These are phyloP conservation scores for Ophiostoma sp. DNA, from an alignment of 2,329 filamentous ascomycete species.

Conservation along the genomic window DNA sequence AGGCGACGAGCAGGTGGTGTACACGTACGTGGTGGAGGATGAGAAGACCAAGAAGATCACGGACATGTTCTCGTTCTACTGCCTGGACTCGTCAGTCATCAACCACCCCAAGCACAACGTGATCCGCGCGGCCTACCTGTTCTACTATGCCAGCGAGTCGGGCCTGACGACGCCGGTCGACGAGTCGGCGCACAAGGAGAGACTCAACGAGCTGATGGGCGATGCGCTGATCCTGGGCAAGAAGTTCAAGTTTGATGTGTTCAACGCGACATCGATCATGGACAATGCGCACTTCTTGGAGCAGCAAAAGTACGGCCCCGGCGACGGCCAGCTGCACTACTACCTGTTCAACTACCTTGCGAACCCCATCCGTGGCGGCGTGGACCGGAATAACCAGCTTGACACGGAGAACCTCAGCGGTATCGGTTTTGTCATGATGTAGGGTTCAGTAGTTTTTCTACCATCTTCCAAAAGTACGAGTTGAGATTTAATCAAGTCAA, in stretches of 20 bases:
- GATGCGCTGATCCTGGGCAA: slow-evolving; percentile 88
- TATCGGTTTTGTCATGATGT: slow-evolving; percentile 75
- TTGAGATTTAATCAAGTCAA: neutral
- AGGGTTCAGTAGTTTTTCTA: neutral
- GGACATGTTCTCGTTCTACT: slow-evolving; percentile 97
- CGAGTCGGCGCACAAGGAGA: slow-evolving; percentile 61
- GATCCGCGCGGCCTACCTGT: slow-evolving; percentile 88
- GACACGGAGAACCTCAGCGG: slow-evolving; percentile 77
- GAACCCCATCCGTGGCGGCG: slow-evolving; percentile 75
- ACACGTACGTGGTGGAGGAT: slow-evolving; percentile 84
- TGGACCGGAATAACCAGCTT: slow-evolving; percentile 71
- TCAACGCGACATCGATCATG: slow-evolving; percentile 89
- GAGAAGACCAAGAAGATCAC: slow-evolving; percentile 69
- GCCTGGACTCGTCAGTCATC: slow-evolving; percentile 88
- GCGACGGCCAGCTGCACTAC: slow-evolving; percentile 92
- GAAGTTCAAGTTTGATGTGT: slow-evolving; percentile 80
- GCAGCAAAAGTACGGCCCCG: slow-evolving; percentile 88
- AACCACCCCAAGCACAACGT: slow-evolving; percentile 69
- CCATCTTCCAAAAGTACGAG: neutral
- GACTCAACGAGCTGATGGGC: slow-evolving; percentile 73
- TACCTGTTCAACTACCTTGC: slow-evolving; percentile 97
- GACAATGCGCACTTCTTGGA: slow-evolving; percentile 93
- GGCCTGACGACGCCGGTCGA: slow-evolving; percentile 58
- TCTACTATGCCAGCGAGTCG: slow-evolving; percentile 87
- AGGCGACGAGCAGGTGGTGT: slow-evolving; percentile 74